These are phyloP conservation scores for Schizothecium vesticola DNA, from an alignment of 495 filamentous ascomycete species.

Conservation along the genomic window DNA sequence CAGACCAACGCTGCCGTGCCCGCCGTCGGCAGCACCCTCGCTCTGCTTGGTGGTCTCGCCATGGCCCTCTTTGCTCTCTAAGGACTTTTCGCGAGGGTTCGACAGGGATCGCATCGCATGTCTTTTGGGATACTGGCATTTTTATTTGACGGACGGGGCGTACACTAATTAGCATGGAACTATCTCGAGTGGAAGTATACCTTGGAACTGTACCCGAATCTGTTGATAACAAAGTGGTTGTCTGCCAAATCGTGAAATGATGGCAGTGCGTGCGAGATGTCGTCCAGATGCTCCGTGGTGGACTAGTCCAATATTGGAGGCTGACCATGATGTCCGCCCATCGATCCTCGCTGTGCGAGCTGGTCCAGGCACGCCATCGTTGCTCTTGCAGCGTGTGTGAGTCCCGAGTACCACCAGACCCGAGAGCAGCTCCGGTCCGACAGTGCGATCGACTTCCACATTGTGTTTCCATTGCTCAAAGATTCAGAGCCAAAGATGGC, in stretches of 20 bases:
- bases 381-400: not conserved
- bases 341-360: not conserved
- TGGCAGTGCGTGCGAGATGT: not conserved
- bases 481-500: not conserved
- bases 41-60: conserved; percentile 37
- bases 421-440: not conserved
- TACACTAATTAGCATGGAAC: not conserved
- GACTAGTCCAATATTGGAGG: not conserved
- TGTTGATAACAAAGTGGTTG: not conserved
- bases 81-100: conserved; percentile 5
- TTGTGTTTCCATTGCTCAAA: not conserved
- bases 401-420: not conserved
- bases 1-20: conserved; percentile 29
- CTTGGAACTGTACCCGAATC: not conserved
- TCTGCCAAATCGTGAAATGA: not conserved
- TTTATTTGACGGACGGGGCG: not conserved
- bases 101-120: not conserved
- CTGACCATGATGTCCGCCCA: not conserved
- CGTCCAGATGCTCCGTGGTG: not conserved
- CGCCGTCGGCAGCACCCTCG: conserved; percentile 31
- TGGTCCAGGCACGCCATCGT: not conserved
- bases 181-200: not conserved
- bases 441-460: not conserved
- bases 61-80: conserved; percentile 41
- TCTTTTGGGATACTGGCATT: conserved; percentile 1